These are phyloP conservation scores for Dothistroma pini DNA, from an alignment of 2,329 filamentous ascomycete species.

Conservation along the genomic window DNA sequence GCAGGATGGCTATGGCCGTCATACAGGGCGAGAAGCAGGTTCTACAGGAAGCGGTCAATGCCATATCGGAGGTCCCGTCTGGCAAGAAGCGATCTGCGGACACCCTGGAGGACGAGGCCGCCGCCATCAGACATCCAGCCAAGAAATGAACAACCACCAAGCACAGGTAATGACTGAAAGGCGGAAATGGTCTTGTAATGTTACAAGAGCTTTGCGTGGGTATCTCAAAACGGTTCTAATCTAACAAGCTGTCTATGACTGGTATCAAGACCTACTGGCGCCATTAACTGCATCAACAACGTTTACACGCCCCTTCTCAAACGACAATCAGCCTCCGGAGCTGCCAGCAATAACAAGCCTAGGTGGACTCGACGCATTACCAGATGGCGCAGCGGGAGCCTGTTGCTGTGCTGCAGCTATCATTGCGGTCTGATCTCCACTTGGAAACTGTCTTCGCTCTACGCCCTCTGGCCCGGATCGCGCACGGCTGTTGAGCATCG, in stretches of 20 bases:
- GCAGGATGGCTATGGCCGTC: constrained; percentile 61
- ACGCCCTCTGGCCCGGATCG: constrained; percentile 20
- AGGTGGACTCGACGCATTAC: constrained; percentile 5
- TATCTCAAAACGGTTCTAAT: constrained; percentile 25
- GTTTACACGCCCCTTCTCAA: background rate
- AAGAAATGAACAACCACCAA: constrained; percentile 17
- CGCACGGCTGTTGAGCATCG: constrained; percentile 50
- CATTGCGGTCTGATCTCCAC: constrained; percentile 25
- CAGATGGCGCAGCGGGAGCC: constrained; percentile 10
- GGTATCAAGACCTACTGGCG: constrained; percentile 2
- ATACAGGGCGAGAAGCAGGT: constrained; percentile 70
- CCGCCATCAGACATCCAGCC: constrained; percentile 17
- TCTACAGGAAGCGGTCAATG: constrained; percentile 49
- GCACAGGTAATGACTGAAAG: background rate
- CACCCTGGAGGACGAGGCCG: constrained; percentile 23
- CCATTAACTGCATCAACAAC: background rate
- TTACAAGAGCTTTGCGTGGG: constrained; percentile 18
- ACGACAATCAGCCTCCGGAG: constrained; percentile 2
- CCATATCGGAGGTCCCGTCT: constrained; percentile 14
- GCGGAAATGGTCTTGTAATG: background rate
- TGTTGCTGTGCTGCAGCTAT: constrained; percentile 19
- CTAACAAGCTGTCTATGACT: constrained; percentile 13
- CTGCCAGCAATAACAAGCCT: constrained; percentile 8
- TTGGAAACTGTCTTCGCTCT: constrained; percentile 16
- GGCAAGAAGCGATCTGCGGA: constrained; percentile 25